Base-by-base conservation (phyloP, 2,329 filamentous ascomycete species). In the Chaetomium globosum region DNA sequence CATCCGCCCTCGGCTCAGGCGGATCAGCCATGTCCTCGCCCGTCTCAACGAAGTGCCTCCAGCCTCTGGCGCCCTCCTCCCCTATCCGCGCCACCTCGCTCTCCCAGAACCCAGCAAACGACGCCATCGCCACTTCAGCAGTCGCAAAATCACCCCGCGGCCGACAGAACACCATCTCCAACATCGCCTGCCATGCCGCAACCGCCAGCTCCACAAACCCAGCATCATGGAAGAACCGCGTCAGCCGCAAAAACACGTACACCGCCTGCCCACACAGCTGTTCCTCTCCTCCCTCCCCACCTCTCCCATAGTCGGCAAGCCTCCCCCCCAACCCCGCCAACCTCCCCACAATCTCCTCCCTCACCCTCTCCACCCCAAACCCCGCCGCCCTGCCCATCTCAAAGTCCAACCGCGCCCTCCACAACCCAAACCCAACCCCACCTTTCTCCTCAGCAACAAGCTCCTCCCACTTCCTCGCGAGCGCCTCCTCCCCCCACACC, bases 51-150 rank as follows among this genome's bases (percentile, higher is more conserved):
- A 82, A 87, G n/a, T 79, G 72, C 1, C 72, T 74, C 93, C 93
- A 97, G 0, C 93, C 92, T 67, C 82, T 80, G 2, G 92, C 88
- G 1, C 80, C 81, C 0, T 77, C 73, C 71, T 98, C 94, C 10
- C 94, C 94, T 61, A 97, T 84, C 6, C 94, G 85, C 0, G 90
- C 81, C 0, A 87, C 82, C 73, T 97, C 94, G 64, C 87, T 91
- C 65, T 97, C 92, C 95, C 95, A 98, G 68, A 95, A 97, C 2
- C 88, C 83, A 56, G 85, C 80, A 67, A 97, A 90, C 0, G 74
- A 73, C 2, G 76, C 73, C 12, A 81, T 58, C 5, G 70, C 69
- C 10, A 69, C 55, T n/a, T 68, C 69, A 12, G 71, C 51, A 26
- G 21, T 54, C 2, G 26, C 26, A 12, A 28, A 61, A 1, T 71